Evolutionary conservation across 495 filamentous ascomycete genomes (phyloP), one percentile per base, ranked within the genome.

Genomic region (Polyplosphaeria fusca): DNA sequence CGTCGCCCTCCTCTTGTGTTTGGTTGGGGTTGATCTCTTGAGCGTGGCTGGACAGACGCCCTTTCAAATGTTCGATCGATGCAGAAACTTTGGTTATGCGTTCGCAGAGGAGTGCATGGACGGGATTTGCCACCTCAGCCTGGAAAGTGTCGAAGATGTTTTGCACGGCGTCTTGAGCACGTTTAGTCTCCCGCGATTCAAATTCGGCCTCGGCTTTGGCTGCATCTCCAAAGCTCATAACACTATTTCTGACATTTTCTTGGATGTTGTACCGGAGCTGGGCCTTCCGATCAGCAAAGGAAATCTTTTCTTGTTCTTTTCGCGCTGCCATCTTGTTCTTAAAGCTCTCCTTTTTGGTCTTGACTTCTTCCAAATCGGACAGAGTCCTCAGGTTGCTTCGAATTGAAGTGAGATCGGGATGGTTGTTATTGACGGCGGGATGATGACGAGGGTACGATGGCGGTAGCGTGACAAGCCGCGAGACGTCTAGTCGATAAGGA

Each of bases 361-460:
- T 82, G 32, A 90, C 74, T 60, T 91, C 87, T 4, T 78, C 76
- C 49, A 92, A 72, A 61, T 96, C 88, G 55, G 83, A 86, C 18
- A 96, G 76, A 0, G 79, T 76, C 13, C 94, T 85, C 16, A 96
- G 86, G 0, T 83, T 74, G 5, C 78, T 84, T 28, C 93, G 82
- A 22, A 89, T 88, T 0, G 85, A 77, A 0, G 90, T 79, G 7
- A 98, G 79, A 50, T 93, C 85, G 0, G 93, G 93, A 67, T 98
- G 93, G 64, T 83, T 89, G 65, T 98, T 98, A 68, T 94, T 95
- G 44, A 96, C 87, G 4, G 93, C 93, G 12, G 93, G 93, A 65
- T 96, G 85, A 68, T 96, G 89, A 14, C 90, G 82, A 1, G 93
- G 93, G 68, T 91, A 97, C 1, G 93, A 88, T 4, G 89, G 93